Conservation (phyloP, 148 eudicot genomes). For the Rhododendron williamsianum region DNA sequence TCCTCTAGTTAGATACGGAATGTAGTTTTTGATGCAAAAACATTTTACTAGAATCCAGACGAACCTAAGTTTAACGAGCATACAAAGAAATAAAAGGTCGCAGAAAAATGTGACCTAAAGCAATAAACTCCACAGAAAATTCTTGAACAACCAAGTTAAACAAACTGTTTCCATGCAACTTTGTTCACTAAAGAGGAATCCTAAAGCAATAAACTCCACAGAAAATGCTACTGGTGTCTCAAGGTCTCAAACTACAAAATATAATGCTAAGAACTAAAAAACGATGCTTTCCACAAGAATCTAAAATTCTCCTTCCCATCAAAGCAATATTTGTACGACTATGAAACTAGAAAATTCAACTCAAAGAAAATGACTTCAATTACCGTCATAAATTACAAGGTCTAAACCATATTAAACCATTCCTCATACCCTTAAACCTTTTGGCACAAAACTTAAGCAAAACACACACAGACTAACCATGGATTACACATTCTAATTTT, state of each 20-base stretch:
- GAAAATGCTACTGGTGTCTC: background rate
- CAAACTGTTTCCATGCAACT: background rate
- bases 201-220: background rate
- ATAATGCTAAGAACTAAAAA: background rate
- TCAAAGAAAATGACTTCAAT: background rate
- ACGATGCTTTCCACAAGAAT: background rate
- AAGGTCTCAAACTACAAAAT: background rate
- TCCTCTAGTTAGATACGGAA: background rate
- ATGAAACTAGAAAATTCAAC: background rate
- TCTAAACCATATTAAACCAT: background rate
- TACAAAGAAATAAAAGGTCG: background rate
- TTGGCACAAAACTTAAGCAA: background rate
- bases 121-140: background rate
- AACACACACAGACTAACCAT: background rate
- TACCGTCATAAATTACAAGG: background rate
- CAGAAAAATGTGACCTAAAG: background rate
- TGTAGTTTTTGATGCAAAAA: background rate
- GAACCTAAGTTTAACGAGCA: background rate
- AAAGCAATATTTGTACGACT: background rate
- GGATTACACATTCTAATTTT: background rate
- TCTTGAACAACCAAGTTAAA: background rate
- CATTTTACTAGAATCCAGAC: background rate
- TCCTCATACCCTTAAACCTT: background rate
- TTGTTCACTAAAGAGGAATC: background rate
- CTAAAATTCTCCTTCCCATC: background rate